A percentile compares a stretch with the other conserved stretches of the same genome.
Evolutionary conservation across 1,139 yeast species (phyloP).

Genomic region (Blastobotrys arbuscula): DNA sequence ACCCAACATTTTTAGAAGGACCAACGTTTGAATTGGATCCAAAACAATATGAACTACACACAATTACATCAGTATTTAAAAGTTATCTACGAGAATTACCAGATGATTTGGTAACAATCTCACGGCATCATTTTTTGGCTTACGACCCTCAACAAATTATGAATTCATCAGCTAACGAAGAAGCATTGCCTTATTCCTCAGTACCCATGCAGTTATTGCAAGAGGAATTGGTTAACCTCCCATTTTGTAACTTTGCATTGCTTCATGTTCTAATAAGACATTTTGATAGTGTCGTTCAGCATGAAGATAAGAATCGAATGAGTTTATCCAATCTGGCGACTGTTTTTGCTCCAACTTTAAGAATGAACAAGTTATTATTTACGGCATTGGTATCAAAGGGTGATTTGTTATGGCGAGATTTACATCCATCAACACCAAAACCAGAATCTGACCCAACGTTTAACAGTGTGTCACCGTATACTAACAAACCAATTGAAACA

Average conservation of each 20-base stretch:
- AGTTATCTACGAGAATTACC: conserved; percentile 74
- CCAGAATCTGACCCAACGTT: conserved; percentile 13
- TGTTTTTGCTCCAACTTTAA: conserved; percentile 32
- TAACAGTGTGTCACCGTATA: conserved; percentile 9
- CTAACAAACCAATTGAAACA: background rate
- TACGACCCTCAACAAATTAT: conserved; percentile 11
- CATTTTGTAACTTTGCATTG: conserved; percentile 27
- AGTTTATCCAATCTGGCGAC: conserved; percentile 28
- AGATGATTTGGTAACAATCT: conserved; percentile 53
- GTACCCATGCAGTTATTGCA: conserved; percentile 23
- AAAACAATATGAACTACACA: conserved; percentile 68
- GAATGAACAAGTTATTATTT: conserved; percentile 25
- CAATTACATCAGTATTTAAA: conserved; percentile 77
- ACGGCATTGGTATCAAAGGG: conserved; percentile 22
- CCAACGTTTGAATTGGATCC: conserved; percentile 61
- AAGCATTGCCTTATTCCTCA: conserved; percentile 14
- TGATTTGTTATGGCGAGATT: conserved; percentile 21
- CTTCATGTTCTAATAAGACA: conserved; percentile 28
- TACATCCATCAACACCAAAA: conserved; percentile 17
- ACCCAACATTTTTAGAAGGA: conserved; percentile 31
- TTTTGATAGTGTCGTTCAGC: conserved; percentile 21
- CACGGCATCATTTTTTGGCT: conserved; percentile 17
- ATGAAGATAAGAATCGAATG: conserved; percentile 28
- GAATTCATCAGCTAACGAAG: conserved; percentile 11
- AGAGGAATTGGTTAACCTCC: conserved; percentile 22